Percentiles rank a stretch among this genome's conserved stretches.
Conservation (phyloP, 2,329 filamentous ascomycete genomes). For the Lomentospora prolificans region DNA sequence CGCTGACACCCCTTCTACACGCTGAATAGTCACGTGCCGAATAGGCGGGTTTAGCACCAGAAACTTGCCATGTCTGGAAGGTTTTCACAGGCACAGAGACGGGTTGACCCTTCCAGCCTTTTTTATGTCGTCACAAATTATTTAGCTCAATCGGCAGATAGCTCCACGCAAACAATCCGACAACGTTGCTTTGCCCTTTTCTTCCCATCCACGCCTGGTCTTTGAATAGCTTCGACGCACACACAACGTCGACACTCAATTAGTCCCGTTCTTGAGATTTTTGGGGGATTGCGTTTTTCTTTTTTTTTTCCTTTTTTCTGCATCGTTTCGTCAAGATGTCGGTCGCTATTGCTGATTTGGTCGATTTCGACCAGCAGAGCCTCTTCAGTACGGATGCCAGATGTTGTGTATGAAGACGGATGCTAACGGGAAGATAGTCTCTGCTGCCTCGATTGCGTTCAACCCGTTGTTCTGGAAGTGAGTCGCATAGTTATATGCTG, state of each 20-base stretch:
- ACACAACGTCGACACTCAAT: too few relatives aligned
- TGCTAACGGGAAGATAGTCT: too few relatives aligned
- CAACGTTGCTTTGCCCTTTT: not conserved
- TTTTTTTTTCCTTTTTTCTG: conserved; percentile 5
- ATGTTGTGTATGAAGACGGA: too few relatives aligned
- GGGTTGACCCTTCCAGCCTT: not conserved
- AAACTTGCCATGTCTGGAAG: not conserved
- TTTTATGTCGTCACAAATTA: conserved; percentile 1
- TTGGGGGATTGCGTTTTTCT: conserved; percentile 1
- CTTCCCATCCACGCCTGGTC: not conserved
- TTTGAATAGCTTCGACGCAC: too few relatives aligned
- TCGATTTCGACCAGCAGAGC: conserved; percentile 59
- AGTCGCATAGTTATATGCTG: conserved; percentile 25
- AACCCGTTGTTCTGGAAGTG: conserved; percentile 99
- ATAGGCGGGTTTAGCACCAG: not conserved
- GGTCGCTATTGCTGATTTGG: conserved; percentile 30
- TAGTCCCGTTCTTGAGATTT: not conserved
- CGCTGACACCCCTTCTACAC: not conserved
- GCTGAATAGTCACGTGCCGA: not conserved
- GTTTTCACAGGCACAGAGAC: not conserved
- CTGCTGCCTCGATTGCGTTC: conserved; percentile 74
- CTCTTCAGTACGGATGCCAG: conserved; percentile 49
- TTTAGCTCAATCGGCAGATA: not conserved
- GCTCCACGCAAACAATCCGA: not conserved
- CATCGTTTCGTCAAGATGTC: conserved; percentile 25